Evolutionary conservation across 805 yeast species (phyloP), one percentile per base, ranked within the genome.

Genomic region (Osmozyma mogii): DNA sequence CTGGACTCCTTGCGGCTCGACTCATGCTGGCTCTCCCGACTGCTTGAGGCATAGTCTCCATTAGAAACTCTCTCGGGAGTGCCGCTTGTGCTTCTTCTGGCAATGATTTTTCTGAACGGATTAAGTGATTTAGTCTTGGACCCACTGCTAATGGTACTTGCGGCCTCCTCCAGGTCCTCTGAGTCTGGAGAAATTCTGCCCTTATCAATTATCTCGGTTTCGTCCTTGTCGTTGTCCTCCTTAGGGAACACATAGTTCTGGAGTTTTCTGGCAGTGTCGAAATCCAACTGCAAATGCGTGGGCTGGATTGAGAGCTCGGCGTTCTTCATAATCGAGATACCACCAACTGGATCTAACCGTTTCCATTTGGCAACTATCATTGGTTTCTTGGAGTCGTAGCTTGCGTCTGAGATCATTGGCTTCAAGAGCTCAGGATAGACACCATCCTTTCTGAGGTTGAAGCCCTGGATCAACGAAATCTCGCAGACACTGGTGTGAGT

Each of bases 281-380:
- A 82, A 37, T 88, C 96, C 22, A 89, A 50, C 39, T 78, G 81
- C 3, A 89, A 43, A 36, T 72, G 74, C 37, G 88, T 44, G 1
- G 95, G 95, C 30, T 70, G 67, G 11, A 84, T 51, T 2, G 57
- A 52, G 12, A 84, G 61, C 21, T 72, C 72, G 15, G 84, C 77
- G 29, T 68, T 59, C 35, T 75, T 76, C 56, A 88, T 64, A 15
- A 88, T 77, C n/a, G 82, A 71, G 29, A 88, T 85, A 8, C 97
- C 97, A 18, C 96, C 97, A 32, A 89, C 80, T 0, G 94, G 85
- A 31, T 72, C 74, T 30, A 80, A 71, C 77, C 82, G 72, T n/a
- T 74, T 70, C 97, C 97, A 88, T 8, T 56, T 29, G 43, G 58
- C 40, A 6, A 28, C 25, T 3, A 62, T 37, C 22, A 62, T 42